phyloP scores from a whole-genome alignment of 2,329 filamentous ascomycete genomes.

The Magnaporthiopsis poae region DNA sequence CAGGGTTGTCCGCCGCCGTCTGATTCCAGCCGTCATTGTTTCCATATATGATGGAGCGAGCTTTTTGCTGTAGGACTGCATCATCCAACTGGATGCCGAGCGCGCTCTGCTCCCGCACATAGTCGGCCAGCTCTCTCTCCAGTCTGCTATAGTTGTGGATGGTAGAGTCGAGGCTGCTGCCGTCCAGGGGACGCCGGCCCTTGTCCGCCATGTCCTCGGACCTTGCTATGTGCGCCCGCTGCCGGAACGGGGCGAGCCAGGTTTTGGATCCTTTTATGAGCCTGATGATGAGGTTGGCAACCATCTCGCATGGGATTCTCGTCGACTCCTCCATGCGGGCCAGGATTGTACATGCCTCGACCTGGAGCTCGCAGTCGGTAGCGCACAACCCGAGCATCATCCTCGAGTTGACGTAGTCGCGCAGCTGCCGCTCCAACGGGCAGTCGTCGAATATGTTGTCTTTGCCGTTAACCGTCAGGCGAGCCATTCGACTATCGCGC shows the following conservation, averaged over 20 bases:
- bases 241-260: conserved; percentile 49
- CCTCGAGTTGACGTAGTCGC: conserved; percentile 42
- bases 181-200: conserved; percentile 40
- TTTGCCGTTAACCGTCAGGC: conserved; percentile 47
- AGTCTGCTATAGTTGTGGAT: conserved; percentile 49
- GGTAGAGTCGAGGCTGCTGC: conserved; percentile 47
- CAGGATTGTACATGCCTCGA: conserved; percentile 48
- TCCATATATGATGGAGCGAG: conserved; percentile 52
- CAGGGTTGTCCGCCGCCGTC: conserved; percentile 19
- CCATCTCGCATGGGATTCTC: conserved; percentile 35
- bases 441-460: conserved; percentile 47
- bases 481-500: conserved; percentile 35
- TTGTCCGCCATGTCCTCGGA: conserved; percentile 44
- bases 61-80: conserved; percentile 44
- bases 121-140: conserved; percentile 46
- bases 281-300: conserved; percentile 48
- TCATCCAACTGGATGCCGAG: conserved; percentile 41
- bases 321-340: conserved; percentile 45
- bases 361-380: conserved; percentile 50
- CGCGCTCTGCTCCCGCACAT: conserved; percentile 33
- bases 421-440: conserved; percentile 44
- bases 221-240: conserved; percentile 46
- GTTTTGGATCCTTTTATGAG: conserved; percentile 36
- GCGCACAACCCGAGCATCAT: conserved; percentile 47
- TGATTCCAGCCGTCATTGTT: conserved; percentile 56